phyloP scores from a whole-genome alignment of 1,139 yeast species.

The Torulaspora globosa region DNA sequence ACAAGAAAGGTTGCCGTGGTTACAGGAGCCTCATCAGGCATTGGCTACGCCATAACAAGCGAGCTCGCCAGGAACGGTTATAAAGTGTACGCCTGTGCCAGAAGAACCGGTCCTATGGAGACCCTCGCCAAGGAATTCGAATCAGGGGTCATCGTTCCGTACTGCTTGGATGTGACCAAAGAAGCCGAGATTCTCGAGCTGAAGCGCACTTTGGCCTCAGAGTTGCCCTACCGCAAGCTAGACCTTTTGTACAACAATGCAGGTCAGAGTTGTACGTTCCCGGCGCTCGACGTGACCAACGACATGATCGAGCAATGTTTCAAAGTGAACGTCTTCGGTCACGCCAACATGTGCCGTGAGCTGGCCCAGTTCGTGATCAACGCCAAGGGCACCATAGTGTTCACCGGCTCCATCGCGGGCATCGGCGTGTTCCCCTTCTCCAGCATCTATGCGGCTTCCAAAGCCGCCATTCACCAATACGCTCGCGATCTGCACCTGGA shows the following conservation, averaged over 20 bases:
- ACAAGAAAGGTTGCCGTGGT: constrained; percentile 47
- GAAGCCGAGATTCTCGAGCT: constrained; percentile 48
- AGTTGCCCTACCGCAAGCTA: constrained; percentile 46
- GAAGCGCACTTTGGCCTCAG: constrained; percentile 40
- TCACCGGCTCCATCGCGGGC: constrained; percentile 73
- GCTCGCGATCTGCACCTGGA: constrained; percentile 62
- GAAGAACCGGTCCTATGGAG: constrained; percentile 62
- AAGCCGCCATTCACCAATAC: constrained; percentile 74
- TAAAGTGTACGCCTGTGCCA: constrained; percentile 68
- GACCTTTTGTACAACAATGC: constrained; percentile 69
- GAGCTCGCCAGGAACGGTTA: constrained; percentile 63
- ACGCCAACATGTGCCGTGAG: constrained; percentile 59
- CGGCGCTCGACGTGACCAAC: constrained; percentile 64
- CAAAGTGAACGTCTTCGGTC: constrained; percentile 68
- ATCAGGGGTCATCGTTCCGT: constrained; percentile 32
- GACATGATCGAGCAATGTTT: constrained; percentile 52
- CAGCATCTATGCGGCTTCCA: constrained; percentile 62
- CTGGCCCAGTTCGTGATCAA: constrained; percentile 55
- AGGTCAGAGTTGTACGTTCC: constrained; percentile 64
- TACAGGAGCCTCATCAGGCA: constrained; percentile 82
- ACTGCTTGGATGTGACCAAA: constrained; percentile 52
- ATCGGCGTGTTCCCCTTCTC: constrained; percentile 67
- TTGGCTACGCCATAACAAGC: constrained; percentile 63
- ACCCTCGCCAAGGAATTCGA: constrained; percentile 38
- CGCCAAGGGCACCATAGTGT: constrained; percentile 66